A percentile compares a stretch with the other conserved stretches of the same genome.
Evolutionary conservation across 75 land plant species (phyloP).

Genomic region (Picea glauca): DNA sequence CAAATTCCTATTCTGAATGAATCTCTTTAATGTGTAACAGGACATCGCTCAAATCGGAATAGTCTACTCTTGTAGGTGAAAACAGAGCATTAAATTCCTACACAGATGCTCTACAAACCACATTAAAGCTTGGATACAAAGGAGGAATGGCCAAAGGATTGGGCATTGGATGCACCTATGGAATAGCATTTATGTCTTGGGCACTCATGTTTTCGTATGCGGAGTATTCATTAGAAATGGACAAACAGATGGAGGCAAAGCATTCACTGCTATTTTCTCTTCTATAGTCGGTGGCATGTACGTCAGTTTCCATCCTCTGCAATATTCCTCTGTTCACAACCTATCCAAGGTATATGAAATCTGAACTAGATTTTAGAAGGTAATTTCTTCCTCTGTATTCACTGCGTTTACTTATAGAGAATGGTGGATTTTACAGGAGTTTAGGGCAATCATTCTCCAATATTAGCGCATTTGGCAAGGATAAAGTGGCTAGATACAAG

Average conservation of each 20-base stretch:
- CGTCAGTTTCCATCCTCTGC: slow-evolving; percentile 11
- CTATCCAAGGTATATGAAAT: background rate
- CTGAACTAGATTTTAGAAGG: background rate
- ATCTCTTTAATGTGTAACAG: slow-evolving; percentile 15
- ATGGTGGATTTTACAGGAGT: slow-evolving; percentile 43
- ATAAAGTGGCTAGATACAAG: slow-evolving; percentile 84
- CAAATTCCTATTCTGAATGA: background rate
- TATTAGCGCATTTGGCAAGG: slow-evolving; percentile 83
- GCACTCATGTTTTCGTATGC: slow-evolving; percentile 95
- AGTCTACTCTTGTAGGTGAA: slow-evolving; percentile 89
- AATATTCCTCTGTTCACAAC: background rate
- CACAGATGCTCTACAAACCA: slow-evolving; percentile 72
- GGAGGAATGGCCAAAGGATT: slow-evolving; percentile 93
- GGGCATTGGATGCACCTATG: slow-evolving; percentile 92
- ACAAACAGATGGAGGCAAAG: slow-evolving; percentile 77
- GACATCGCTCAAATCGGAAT: slow-evolving; percentile 83
- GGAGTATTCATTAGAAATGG: slow-evolving; percentile 81
- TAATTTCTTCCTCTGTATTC: background rate
- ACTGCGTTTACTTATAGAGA: background rate
- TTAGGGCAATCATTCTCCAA: slow-evolving; percentile 86
- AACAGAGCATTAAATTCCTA: slow-evolving; percentile 61
- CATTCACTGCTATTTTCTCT: slow-evolving; percentile 80
- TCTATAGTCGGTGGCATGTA: slow-evolving; percentile 96
- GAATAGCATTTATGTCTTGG: slow-evolving; percentile 91
- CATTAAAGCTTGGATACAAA: slow-evolving; percentile 77